phyloP scores from a whole-genome alignment of 2,329 filamentous ascomycete species.

The Sporothrix pallida region DNA sequence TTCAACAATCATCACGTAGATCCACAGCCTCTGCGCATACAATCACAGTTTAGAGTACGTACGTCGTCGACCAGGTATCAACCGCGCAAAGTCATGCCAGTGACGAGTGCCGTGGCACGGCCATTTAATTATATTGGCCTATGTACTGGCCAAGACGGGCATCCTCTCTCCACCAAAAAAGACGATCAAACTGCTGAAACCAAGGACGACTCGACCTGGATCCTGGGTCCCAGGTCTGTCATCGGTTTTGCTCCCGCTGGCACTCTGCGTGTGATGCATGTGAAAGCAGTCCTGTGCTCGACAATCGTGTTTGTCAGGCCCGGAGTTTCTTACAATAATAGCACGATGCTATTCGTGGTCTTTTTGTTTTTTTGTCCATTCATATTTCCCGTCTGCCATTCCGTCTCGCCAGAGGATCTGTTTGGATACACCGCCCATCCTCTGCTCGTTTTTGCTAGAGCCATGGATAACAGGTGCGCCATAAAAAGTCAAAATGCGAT shows the following conservation, averaged over 20 bases:
- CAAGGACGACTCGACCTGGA: not conserved
- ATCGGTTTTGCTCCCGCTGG: not conserved
- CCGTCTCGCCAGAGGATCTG: not conserved
- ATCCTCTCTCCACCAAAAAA: not conserved
- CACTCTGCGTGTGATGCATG: not conserved
- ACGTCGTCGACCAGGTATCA: not conserved
- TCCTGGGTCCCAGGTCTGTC: too few species aligned
- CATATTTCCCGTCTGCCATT: too few species aligned
- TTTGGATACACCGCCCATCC: not conserved
- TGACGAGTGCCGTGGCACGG: not conserved
- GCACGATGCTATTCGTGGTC: not conserved
- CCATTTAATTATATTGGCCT: not conserved
- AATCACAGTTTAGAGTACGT: too few species aligned
- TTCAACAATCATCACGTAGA: not conserved
- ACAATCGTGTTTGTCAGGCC: too few species aligned
- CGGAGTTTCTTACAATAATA: not conserved
- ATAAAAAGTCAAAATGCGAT: not conserved
- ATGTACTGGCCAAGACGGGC: not conserved
- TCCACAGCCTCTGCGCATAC: not conserved
- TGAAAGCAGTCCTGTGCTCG: not conserved
- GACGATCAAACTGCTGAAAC: conserved; percentile 23
- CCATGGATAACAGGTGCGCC: not conserved
- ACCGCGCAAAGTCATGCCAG: not conserved
- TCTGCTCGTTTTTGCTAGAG: not conserved
- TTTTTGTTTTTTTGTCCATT: too few species aligned